These are phyloP conservation scores for Brassica balearica DNA, from an alignment of 441 rosid genomes.

Conservation along the genomic window DNA sequence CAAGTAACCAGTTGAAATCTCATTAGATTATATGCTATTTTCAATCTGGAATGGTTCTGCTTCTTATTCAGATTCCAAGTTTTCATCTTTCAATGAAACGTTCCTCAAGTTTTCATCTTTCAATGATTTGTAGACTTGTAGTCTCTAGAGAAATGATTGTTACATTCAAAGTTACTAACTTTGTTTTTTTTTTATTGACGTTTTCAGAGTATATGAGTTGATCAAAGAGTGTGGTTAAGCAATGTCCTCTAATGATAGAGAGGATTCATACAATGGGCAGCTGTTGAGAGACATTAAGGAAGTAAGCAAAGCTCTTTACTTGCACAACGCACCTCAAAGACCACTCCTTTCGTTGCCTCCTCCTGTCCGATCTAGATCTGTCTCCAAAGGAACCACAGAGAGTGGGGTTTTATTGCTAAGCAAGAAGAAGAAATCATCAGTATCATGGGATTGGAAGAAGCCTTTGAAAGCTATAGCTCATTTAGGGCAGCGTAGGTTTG, in stretches of 20 bases:
- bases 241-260: constrained; percentile 46
- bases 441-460: constrained; percentile 82
- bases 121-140: not conserved
- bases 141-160: not conserved
- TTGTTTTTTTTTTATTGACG: not conserved
- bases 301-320: constrained; percentile 73
- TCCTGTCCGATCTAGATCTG: constrained; percentile 52
- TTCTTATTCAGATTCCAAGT: not conserved
- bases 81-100: not conserved
- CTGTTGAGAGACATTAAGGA: constrained; percentile 82
- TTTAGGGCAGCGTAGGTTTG: constrained; percentile 58
- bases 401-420: constrained; percentile 26
- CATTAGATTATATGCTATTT: not conserved
- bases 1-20: constrained; percentile 21
- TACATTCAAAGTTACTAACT: constrained; percentile 11
- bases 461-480: constrained; percentile 75
- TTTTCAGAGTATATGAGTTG: constrained; percentile 25
- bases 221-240: constrained; percentile 35
- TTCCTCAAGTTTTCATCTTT: constrained; percentile 3
- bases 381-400: constrained; percentile 43
- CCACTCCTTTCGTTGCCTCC: constrained; percentile 49
- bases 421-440: constrained; percentile 56
- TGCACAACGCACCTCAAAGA: constrained; percentile 51
- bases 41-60: constrained; percentile 4
- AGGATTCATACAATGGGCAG: constrained; percentile 50